These are phyloP conservation scores for Fusarium sp. DNA, from an alignment of 2,329 filamentous ascomycete species.

Conservation along the genomic window DNA sequence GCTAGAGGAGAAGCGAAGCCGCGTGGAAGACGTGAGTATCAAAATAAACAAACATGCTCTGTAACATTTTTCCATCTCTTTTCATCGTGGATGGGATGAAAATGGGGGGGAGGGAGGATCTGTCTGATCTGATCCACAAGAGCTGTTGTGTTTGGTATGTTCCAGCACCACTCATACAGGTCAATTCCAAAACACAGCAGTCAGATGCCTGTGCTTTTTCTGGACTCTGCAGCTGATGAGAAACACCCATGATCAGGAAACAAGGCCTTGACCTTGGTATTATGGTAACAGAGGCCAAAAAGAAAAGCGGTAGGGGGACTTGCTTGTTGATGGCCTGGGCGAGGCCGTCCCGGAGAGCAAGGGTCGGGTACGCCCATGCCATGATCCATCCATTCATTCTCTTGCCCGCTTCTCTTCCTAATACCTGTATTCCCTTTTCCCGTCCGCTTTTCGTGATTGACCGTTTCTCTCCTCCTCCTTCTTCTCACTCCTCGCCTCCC, in stretches of 20 bases:
- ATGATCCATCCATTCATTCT: constrained; percentile 24
- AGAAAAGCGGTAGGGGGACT: background rate
- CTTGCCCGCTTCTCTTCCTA: constrained; percentile 21
- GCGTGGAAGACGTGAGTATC: background rate
- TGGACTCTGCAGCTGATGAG: background rate
- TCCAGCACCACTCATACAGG: constrained; percentile 23
- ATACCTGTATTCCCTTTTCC: constrained; percentile 22
- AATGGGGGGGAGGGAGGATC: background rate
- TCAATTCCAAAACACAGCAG: constrained; percentile 24
- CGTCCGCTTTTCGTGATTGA: constrained; percentile 17
- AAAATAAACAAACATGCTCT: constrained; percentile 5
- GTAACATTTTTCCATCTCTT: constrained; percentile 4
- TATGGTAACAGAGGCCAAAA: background rate
- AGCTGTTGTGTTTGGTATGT: constrained; percentile 13
- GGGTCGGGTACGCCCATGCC: background rate
- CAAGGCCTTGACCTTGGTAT: background rate
- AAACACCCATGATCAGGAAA: background rate
- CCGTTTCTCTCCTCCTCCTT: constrained; percentile 1
- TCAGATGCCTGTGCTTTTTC: background rate
- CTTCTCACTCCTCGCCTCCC: constrained; percentile 6
- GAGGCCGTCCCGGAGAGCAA: background rate
- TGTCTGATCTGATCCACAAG: constrained; percentile 13
- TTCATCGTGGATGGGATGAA: background rate
- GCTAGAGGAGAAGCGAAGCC: background rate
- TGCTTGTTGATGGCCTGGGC: background rate